Percentiles rank a stretch among this genome's conserved stretches.
Conservation (phyloP, 352 stramenopile genomes). For the Globisporangium parvum region DNA sequence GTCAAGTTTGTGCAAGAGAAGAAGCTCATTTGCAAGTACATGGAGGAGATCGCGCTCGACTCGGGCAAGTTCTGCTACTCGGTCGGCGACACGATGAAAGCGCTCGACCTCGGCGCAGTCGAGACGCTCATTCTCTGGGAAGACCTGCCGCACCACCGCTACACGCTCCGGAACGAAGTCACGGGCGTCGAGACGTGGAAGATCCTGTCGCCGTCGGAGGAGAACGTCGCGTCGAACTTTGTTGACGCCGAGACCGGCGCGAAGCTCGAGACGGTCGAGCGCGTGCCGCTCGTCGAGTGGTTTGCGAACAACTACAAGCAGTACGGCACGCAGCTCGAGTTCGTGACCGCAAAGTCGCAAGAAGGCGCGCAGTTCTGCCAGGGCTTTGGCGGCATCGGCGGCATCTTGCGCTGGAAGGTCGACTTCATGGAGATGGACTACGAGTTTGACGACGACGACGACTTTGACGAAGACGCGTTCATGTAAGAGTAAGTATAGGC, state of each 20-base stretch:
- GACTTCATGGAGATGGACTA: conserved; percentile 98
- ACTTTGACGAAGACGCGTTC: conserved; percentile 84
- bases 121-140: conserved; percentile 99
- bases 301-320: conserved; percentile 99
- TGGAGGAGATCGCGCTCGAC: conserved; percentile 99
- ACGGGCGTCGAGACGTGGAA: conserved; percentile 84
- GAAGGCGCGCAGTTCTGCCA: conserved; percentile 99
- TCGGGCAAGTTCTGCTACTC: conserved; percentile 99
- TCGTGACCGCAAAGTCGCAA: conserved; percentile 97
- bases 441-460: conserved; percentile 87
- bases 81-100: conserved; percentile 97
- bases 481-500: conserved; percentile 81
- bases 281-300: conserved; percentile 97
- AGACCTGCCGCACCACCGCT: conserved; percentile 95
- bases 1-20: conserved; percentile 99
- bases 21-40: conserved; percentile 98
- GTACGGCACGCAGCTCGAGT: conserved; percentile 98
- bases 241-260: conserved; percentile 92
- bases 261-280: conserved; percentile 97
- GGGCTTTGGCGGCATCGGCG: conserved; percentile 99
- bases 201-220: conserved; percentile 79
- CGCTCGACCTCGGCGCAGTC: conserved; percentile 96
- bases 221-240: conserved; percentile 95
- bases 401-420: conserved; percentile 98
- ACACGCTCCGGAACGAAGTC: conserved; percentile 92